These are phyloP conservation scores for Saccharomyces hybrid DNA, from an alignment of 1,139 yeast genomes.

Conservation along the genomic window DNA sequence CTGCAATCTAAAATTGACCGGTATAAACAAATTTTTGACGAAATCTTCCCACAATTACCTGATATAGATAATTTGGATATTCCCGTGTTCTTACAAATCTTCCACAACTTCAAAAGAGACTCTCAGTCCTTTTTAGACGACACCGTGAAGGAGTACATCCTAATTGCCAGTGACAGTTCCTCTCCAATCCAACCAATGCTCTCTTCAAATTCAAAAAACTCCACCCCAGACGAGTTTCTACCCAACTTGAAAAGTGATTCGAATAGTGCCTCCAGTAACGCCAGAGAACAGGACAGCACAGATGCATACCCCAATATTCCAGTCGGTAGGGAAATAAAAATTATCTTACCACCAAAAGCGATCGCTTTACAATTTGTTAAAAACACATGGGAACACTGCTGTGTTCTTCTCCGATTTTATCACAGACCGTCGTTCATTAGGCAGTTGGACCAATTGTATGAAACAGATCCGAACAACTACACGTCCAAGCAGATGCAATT, in stretches of 20 bases:
- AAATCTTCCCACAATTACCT: conserved; percentile 25
- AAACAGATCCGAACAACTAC: conserved; percentile 58
- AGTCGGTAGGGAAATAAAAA: conserved; percentile 45
- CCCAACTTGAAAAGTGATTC: conserved; percentile 4
- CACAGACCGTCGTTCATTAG: conserved; percentile 76
- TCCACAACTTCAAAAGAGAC: conserved; percentile 16
- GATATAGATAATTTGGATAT: conserved; percentile 24
- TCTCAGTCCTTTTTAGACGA: conserved; percentile 17
- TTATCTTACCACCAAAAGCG: conserved; percentile 70
- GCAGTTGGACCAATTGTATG: conserved; percentile 52
- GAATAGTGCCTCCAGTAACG: conserved; percentile 4
- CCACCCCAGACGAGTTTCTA: conserved; percentile 3
- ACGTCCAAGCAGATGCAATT: conserved; percentile 65
- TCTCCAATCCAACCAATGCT: conserved; percentile 6
- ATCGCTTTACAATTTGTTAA: conserved; percentile 67
- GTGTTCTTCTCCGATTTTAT: conserved; percentile 77
- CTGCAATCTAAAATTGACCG: conserved; percentile 17
- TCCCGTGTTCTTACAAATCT: conserved; percentile 24
- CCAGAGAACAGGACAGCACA: conserved; percentile 3
- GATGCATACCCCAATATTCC: conserved; percentile 35
- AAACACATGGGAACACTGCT: conserved; percentile 82
- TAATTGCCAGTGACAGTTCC: conserved; percentile 13
- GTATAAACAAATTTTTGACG: conserved; percentile 22
- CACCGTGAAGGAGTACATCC: conserved; percentile 21
- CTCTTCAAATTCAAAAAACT: conserved; percentile 5